Evolutionary conservation across 352 stramenopile genomes (phyloP).

Genomic region (Phytopythium ostracodes): DNA sequence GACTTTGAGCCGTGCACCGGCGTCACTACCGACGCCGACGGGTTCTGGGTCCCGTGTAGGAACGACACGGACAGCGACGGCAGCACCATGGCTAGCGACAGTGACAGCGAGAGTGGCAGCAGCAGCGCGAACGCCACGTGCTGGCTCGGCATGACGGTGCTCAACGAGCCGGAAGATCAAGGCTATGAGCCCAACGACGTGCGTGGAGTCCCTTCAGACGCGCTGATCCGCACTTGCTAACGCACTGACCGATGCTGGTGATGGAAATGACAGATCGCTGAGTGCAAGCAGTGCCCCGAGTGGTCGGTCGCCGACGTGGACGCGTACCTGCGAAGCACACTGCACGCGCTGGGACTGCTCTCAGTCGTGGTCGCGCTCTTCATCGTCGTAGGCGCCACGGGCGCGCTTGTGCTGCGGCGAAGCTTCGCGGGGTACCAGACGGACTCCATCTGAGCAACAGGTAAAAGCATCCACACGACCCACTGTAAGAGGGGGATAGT

Average conservation of each 20-base stretch:
- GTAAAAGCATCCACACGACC: not conserved
- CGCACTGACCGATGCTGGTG: not conserved
- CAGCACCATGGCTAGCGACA: not conserved
- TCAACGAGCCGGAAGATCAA: conserved; percentile 46
- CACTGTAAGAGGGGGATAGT: not conserved
- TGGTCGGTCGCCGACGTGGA: conserved; percentile 67
- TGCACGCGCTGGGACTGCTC: conserved; percentile 65
- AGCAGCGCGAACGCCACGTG: conserved; percentile 20
- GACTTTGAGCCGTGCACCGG: conserved; percentile 23
- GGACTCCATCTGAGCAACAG: conserved; percentile 58
- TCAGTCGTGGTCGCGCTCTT: conserved; percentile 70
- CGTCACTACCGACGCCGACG: conserved; percentile 25
- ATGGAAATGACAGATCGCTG: conserved; percentile 39
- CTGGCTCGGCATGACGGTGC: conserved; percentile 45
- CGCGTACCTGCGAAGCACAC: conserved; percentile 54
- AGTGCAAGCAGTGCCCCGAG: conserved; percentile 72
- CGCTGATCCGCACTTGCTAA: conserved; percentile 1
- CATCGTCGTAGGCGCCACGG: conserved; percentile 65
- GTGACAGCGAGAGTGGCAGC: not conserved
- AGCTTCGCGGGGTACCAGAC: conserved; percentile 81
- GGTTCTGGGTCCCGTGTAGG: conserved; percentile 44
- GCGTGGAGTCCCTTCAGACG: conserved; percentile 20
- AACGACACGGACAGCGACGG: conserved; percentile 5
- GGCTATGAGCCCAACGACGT: conserved; percentile 60
- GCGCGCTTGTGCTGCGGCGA: conserved; percentile 62